Evolutionary conservation across 2,329 filamentous ascomycete species (phyloP).

Genomic region (Monosporascus sp.): DNA sequence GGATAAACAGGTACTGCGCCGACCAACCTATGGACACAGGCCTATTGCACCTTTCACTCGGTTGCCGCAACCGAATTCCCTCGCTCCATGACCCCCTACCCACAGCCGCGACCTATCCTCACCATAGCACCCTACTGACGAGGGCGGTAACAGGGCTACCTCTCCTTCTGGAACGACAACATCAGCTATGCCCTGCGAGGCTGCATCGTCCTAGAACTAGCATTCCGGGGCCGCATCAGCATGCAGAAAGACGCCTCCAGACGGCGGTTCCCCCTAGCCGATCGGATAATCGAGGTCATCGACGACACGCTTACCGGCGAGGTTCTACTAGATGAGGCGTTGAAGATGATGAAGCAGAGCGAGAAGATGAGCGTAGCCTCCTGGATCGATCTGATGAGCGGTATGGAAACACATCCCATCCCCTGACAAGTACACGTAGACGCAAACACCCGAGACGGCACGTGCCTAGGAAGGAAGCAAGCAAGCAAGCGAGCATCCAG

Average conservation of each 20-base stretch:
- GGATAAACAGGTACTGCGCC: slow-evolving; percentile 81
- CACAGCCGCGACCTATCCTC: no score
- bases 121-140: slow-evolving; percentile 7
- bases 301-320: slow-evolving; percentile 96
- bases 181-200: slow-evolving; percentile 96
- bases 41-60: no score
- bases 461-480: not conserved
- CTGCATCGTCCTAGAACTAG: slow-evolving; percentile 96
- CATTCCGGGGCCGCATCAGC: slow-evolving; percentile 90
- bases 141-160: slow-evolving; percentile 65
- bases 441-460: not conserved
- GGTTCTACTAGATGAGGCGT: slow-evolving; percentile 90
- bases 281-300: slow-evolving; percentile 92
- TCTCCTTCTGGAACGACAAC: slow-evolving; percentile 99
- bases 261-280: slow-evolving; percentile 85
- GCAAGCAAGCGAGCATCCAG: slow-evolving; percentile 2
- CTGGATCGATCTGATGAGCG: slow-evolving; percentile 99
- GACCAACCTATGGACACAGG: no score
- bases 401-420: slow-evolving; percentile 44
- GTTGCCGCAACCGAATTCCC: no score
- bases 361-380: slow-evolving; percentile 99
- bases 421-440: not conserved
- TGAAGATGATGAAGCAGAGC: slow-evolving; percentile 99
- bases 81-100: no score
- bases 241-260: slow-evolving; percentile 97